These are phyloP conservation scores for Mucor racemosus DNA, from an alignment of 371 early-diverging fungal species.

Conservation along the genomic window DNA sequence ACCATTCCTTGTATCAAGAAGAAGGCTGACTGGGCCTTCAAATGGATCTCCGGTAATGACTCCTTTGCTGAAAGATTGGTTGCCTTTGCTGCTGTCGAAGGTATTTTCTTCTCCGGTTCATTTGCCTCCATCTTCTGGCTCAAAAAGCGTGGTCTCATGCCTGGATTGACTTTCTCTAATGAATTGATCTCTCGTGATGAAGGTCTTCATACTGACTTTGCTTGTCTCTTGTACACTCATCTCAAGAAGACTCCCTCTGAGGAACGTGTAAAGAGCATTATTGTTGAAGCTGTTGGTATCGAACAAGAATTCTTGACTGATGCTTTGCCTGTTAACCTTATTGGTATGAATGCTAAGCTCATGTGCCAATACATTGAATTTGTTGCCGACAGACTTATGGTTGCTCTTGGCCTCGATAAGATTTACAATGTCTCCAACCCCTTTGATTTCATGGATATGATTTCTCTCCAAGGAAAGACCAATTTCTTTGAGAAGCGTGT, in stretches of 20 bases:
- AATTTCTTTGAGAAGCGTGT: constrained; percentile 99
- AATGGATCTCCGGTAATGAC: constrained; percentile 80
- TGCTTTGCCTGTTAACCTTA: constrained; percentile 94
- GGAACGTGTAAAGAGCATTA: constrained; percentile 78
- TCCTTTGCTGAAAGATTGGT: constrained; percentile 96
- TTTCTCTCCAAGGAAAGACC: constrained; percentile 98
- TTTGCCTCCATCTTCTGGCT: constrained; percentile 99
- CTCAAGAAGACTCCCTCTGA: constrained; percentile 79
- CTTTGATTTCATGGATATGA: constrained; percentile 99
- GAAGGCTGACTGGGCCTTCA: constrained; percentile 99
- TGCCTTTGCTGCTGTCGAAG: constrained; percentile 99
- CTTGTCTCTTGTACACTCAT: constrained; percentile 89
- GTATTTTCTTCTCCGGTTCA: constrained; percentile 99
- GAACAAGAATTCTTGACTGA: constrained; percentile 97
- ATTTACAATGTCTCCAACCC: constrained; percentile 94
- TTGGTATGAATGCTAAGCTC: constrained; percentile 97
- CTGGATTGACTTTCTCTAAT: constrained; percentile 99
- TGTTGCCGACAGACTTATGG: constrained; percentile 96
- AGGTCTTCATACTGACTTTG: constrained; percentile 99
- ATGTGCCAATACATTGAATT: constrained; percentile 99
- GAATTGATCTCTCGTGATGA: constrained; percentile 99
- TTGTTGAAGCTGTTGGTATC: constrained; percentile 93
- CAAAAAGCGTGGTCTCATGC: constrained; percentile 99
- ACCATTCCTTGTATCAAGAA: constrained; percentile 93
- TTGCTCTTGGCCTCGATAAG: constrained; percentile 92